Evolutionary conservation across 257 asterid genomes (phyloP).

Genomic region (Solanum sparsipilum): DNA sequence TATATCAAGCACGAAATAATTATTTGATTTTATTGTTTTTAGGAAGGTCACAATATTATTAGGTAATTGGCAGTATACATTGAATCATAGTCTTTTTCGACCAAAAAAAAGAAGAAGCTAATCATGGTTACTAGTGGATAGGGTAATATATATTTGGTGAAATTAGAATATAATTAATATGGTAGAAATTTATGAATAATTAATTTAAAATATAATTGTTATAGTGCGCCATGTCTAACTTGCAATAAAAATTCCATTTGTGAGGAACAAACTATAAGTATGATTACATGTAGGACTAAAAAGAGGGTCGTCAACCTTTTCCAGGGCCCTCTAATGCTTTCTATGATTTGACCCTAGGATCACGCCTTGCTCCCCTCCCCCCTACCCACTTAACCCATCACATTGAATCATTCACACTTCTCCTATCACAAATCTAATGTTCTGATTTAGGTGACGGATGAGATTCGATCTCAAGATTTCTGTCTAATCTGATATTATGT

Average conservation of each 20-base stretch:
- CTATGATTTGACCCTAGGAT: conserved; percentile 40
- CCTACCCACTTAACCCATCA: neutral
- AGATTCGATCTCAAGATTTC: too few species aligned
- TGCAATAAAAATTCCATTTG: conserved; percentile 9
- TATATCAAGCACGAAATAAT: neutral
- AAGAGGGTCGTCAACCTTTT: neutral
- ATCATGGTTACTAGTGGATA: neutral
- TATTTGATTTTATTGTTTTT: neutral
- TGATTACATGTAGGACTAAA: conserved; percentile 30
- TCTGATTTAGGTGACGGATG: too few species aligned
- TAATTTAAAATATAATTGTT: neutral
- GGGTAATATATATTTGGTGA: neutral
- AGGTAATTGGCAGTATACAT: neutral
- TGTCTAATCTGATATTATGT: too few species aligned
- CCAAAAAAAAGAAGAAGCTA: neutral
- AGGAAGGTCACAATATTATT: neutral
- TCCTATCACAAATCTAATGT: neutral
- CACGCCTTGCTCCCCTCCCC: conserved; percentile 50
- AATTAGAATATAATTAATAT: neutral
- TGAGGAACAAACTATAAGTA: conserved; percentile 16
- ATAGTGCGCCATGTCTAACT: conserved; percentile 40
- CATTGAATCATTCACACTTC: neutral
- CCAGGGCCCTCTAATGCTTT: conserved; percentile 11
- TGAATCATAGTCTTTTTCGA: neutral
- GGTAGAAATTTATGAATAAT: neutral